Evolutionary conservation across 352 stramenopile species (phyloP).

Genomic region (Phytophthora pseudosyringae): DNA sequence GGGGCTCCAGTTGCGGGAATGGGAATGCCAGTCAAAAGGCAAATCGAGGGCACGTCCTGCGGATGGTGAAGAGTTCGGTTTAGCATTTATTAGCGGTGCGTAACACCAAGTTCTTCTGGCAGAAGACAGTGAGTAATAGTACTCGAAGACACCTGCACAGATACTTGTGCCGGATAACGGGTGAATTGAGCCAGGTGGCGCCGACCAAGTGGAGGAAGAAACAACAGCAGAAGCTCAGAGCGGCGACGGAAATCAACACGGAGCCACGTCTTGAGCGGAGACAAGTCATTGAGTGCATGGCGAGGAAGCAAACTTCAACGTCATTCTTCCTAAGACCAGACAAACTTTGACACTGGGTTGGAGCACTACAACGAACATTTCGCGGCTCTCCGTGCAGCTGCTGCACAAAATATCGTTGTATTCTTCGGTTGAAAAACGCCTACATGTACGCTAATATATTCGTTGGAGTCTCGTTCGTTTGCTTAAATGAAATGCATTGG

Average conservation of each 20-base stretch:
- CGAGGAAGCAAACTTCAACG: constrained; percentile 13
- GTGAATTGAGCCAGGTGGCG: not conserved
- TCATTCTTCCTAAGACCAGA: not conserved
- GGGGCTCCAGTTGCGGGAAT: constrained; percentile 23
- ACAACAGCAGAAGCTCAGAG: not conserved
- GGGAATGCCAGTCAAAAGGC: constrained; percentile 30
- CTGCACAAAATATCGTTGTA: too few relatives aligned
- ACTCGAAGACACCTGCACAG: constrained; percentile 2
- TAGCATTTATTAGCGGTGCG: not conserved
- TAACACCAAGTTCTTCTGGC: not conserved
- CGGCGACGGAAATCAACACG: constrained; percentile 1
- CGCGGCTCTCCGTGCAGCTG: too few relatives aligned
- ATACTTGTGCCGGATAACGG: not conserved
- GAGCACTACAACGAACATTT: too few relatives aligned
- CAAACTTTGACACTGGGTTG: too few relatives aligned
- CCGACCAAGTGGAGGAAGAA: constrained; percentile 14
- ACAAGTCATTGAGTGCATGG: constrained; percentile 16
- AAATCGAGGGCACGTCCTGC: constrained; percentile 29
- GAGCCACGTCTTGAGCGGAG: constrained; percentile 9
- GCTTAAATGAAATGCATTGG: constrained; percentile 27
- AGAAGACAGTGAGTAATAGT: constrained; percentile 13
- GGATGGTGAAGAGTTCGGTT: constrained; percentile 27
- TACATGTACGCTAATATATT: constrained; percentile 1
- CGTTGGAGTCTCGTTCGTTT: not conserved
- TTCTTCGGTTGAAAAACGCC: too few relatives aligned